These are phyloP conservation scores for Turritis glabra DNA, from an alignment of 345 rosid genomes.

Conservation along the genomic window DNA sequence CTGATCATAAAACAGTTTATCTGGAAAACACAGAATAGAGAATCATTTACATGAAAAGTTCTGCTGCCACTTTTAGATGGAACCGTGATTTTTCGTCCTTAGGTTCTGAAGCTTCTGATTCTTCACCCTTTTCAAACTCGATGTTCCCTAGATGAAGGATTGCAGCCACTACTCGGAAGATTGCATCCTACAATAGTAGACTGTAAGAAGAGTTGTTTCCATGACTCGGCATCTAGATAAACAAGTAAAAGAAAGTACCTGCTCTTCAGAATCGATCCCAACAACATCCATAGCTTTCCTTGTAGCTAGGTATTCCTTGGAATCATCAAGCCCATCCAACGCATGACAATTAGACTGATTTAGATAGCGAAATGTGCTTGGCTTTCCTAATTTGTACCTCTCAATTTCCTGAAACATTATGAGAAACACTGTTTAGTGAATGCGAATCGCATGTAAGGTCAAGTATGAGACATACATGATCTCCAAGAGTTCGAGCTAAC, in stretches of 20 bases:
- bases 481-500: slow-evolving; percentile 1
- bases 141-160: slow-evolving; percentile 96
- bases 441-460: not conserved
- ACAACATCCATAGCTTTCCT: slow-evolving; percentile 95
- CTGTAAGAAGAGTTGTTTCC: slow-evolving; percentile 34
- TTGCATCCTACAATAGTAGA: slow-evolving; percentile 61
- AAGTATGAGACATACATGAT: slow-evolving; percentile 7
- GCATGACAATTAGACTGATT: slow-evolving; percentile 88
- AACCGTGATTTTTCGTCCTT: slow-evolving; percentile 79
- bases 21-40: slow-evolving; percentile 22
- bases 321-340: slow-evolving; percentile 78
- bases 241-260: slow-evolving; percentile 51
- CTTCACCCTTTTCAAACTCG: slow-evolving; percentile 82
- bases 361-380: slow-evolving; percentile 83
- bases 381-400: slow-evolving; percentile 77
- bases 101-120: slow-evolving; percentile 76
- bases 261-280: slow-evolving; percentile 77
- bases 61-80: slow-evolving; percentile 82
- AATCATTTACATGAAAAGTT: slow-evolving; percentile 73
- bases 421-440: slow-evolving; percentile 10
- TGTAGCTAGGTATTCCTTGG: slow-evolving; percentile 75
- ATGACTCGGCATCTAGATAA: slow-evolving; percentile 5
- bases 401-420: slow-evolving; percentile 59
- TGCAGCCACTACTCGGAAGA: slow-evolving; percentile 93
- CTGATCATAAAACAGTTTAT: slow-evolving; percentile 28